phyloP scores from a whole-genome alignment of 352 stramenopile genomes.

The Pythium utonaiense region DNA sequence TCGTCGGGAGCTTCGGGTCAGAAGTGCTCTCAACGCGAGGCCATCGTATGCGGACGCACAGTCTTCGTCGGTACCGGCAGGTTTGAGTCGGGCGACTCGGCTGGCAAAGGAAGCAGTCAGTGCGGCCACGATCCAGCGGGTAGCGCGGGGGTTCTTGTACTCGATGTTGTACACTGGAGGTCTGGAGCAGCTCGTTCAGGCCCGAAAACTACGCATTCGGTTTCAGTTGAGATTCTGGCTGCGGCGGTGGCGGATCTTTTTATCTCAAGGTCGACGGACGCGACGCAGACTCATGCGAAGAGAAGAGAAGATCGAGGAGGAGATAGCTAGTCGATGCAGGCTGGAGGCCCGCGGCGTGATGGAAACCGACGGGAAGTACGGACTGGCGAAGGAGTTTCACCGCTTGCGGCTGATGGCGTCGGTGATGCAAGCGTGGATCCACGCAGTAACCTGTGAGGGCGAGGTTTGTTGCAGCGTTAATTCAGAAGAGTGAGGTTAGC shows the following conservation, averaged over 20 bases:
- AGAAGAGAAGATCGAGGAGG: background rate
- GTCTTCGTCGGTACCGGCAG: too few species aligned
- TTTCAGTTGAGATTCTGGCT: background rate
- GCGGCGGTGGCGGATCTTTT: slow-evolving; percentile 5
- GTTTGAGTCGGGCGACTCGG: slow-evolving; percentile 3
- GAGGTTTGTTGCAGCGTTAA: background rate
- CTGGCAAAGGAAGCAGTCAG: slow-evolving; percentile 6
- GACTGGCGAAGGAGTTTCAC: slow-evolving; percentile 41
- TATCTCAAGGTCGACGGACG: background rate
- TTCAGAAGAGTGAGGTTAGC: too few species aligned
- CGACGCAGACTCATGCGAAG: background rate
- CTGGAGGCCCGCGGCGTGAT: slow-evolving; percentile 19
- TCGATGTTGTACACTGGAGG: slow-evolving; percentile 9
- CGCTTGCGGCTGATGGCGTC: slow-evolving; percentile 23
- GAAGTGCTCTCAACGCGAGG: background rate
- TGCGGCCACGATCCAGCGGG: slow-evolving; percentile 14
- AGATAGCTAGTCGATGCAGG: too few species aligned
- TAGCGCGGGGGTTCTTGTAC: slow-evolving; percentile 15
- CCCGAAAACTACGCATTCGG: background rate
- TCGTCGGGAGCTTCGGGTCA: background rate
- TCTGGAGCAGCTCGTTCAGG: background rate
- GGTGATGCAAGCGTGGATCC: slow-evolving; percentile 25
- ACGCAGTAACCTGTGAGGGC: slow-evolving; percentile 11
- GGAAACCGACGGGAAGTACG: slow-evolving; percentile 41
- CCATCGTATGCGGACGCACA: too few species aligned